Evolutionary conservation across 257 asterid species (phyloP), one percentile per base, ranked within the genome.

Genomic region (Penstemon barbatus): DNA sequence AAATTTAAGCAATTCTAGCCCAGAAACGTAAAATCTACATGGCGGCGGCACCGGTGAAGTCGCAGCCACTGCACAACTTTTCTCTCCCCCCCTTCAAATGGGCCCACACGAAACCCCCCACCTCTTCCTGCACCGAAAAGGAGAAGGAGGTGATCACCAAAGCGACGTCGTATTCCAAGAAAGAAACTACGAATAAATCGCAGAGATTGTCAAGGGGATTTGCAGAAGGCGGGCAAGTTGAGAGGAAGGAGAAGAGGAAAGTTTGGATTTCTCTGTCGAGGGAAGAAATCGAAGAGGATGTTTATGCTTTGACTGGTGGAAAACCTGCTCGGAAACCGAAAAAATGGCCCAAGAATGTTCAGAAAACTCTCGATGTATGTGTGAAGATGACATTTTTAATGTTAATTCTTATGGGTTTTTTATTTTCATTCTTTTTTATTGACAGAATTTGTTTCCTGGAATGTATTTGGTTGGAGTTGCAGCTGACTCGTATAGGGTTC

Each of bases 261-360:
- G 39, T 92, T 8, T 89, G 93, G 97, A 81, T 89, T 77, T 86
- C 97, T 43, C 78, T 92, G 4, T 83, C 97, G n/a, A 85, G 63
- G 64, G 97, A 87, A 56, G 98, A 92, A 81, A 92, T 92, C 58
- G 98, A 92, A 42, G 98, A 92, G 72, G 98, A 92, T 66, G 74
- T 92, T 51, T 92, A 87, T 48, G 76, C 98, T 44, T 50, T 89
- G 74, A 92, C 98, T 8, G 97, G 98, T 49, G 82, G 87, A 13
- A 79, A 80, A 59, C 97, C 98, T 51, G 53, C 92, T 19, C 91
- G 97, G 40, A 67, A 89, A 63, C 97, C 98, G 18, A 87, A 70
- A 73, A 89, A 81, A 66, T 79, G 98, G 71, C 87, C 96, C 11
- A 87, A 72, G 73, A 82, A 60, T 69, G 81, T 89, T 51, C 97